Evolutionary conservation across 2,329 filamentous ascomycete genomes (phyloP).

Genomic region (Cadophora gregata): DNA sequence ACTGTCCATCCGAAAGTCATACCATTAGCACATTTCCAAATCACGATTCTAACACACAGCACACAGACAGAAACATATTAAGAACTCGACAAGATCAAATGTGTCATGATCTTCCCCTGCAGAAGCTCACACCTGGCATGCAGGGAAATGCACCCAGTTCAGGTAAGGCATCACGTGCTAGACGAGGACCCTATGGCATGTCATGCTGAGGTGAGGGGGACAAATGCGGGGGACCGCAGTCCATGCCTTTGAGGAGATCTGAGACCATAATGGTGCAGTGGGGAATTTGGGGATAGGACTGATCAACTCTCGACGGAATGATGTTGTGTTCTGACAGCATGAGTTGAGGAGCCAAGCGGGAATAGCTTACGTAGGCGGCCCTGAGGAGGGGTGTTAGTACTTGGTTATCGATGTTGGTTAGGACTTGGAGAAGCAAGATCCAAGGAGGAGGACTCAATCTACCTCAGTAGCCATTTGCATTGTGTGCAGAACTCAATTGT

Average conservation of each 20-base stretch:
- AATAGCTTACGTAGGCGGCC: slow-evolving; percentile 19
- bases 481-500: slow-evolving; percentile 94
- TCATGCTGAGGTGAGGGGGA: slow-evolving; percentile 5
- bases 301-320: neutral
- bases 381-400: neutral
- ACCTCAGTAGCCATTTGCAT: slow-evolving; percentile 90
- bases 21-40: neutral
- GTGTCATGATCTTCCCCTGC: slow-evolving; percentile 10
- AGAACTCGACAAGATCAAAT: neutral
- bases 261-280: slow-evolving; percentile 9
- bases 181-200: slow-evolving; percentile 5
- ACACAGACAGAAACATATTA: neutral
- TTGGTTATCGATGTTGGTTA: neutral
- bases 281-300: slow-evolving; percentile 2
- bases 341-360: neutral
- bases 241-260: slow-evolving; percentile 8
- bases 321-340: neutral
- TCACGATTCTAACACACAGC: neutral
- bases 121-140: neutral
- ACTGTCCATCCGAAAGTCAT: slow-evolving; percentile 57
- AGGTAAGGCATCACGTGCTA: slow-evolving; percentile 21
- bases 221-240: slow-evolving; percentile 16
- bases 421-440: slow-evolving; percentile 7
- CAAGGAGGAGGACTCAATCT: slow-evolving; percentile 44
- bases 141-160: neutral